Base-by-base conservation (phyloP, 148 eudicot genomes). In the Heliamphora exappendiculata region DNA sequence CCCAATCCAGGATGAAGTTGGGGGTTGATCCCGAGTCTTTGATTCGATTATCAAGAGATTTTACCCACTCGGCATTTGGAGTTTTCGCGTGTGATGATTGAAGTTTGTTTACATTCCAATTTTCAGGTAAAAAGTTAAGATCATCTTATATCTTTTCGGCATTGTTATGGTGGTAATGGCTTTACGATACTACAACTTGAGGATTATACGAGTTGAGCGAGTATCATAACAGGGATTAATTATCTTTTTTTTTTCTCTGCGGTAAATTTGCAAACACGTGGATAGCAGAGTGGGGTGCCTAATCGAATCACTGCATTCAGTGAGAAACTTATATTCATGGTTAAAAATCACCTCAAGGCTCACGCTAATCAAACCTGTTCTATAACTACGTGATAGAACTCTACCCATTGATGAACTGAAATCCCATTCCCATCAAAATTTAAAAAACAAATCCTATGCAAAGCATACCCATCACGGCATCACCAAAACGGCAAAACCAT, bases 51-150 rank as follows among this genome's bases (percentile, higher is more conserved):
- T 42, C 45, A 42, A 42, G 55, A 51, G 14, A 51, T 51, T 51
- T 12, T 12, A 51, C 55, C 55, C n/a, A n/a, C n/a, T n/a, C 67
- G 17, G 33, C 17, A 33, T 62, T 33, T 13, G 67, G 67, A 62
- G 13, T 14, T 62, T 29, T 14, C 37, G 16, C 33, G 29, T 62
- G 39, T 62, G 41, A 31, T 36, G 67, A 37, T 62, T 62, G 41
- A 62, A 62, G 39, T 62, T 62, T 62, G 67, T 31, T 62, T 29
- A 62, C 67, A 31, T 62, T 16, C 65, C 63, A 26, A n/a, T n/a
- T 59, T 31, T 59, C 1, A 26, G 10, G 33, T 57, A 57, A 22
- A 20, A 6, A 55, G 8, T 19, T 19, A n/a, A 55, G n/a, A 58
- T 4, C 2, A 59, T 28, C 0, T 59, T 60, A 19, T 22, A 33